Conservation (phyloP, 768 basidiomycete genomes). For the Rhizopogon roseolus region DNA sequence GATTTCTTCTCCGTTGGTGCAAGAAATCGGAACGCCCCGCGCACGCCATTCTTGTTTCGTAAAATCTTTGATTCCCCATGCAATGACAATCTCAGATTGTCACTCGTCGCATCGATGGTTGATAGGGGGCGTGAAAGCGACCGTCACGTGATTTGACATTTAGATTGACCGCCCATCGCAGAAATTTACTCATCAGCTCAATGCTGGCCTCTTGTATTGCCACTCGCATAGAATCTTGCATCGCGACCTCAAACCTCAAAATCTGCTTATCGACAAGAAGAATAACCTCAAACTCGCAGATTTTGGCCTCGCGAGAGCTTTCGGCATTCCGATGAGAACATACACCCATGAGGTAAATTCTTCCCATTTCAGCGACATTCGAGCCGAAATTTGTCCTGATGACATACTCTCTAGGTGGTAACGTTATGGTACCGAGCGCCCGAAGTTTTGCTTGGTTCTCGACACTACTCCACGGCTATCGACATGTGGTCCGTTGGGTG, state of each 20-base stretch:
- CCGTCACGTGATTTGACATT: constrained; percentile 26
- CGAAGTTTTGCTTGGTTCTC: constrained; percentile 91
- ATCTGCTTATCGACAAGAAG: constrained; percentile 84
- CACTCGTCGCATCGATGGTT: constrained; percentile 15
- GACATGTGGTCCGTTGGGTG: constrained; percentile 99
- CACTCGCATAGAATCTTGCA: constrained; percentile 96
- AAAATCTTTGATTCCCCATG: background rate
- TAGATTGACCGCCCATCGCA: constrained; percentile 25
- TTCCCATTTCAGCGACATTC: background rate
- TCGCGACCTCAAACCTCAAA: constrained; percentile 95
- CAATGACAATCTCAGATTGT: background rate
- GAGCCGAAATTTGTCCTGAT: constrained; percentile 3
- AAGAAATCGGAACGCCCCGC: background rate
- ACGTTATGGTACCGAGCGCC: constrained; percentile 99
- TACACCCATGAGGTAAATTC: constrained; percentile 90
- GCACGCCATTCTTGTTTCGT: background rate
- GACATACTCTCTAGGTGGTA: constrained; percentile 65
- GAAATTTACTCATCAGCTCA: constrained; percentile 96
- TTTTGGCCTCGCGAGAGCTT: constrained; percentile 93
- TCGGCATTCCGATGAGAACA: constrained; percentile 98
- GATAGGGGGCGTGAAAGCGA: constrained; percentile 18
- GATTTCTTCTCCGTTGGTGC: background rate
- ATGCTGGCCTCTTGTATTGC: constrained; percentile 88
- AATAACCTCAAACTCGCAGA: constrained; percentile 95
- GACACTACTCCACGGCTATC: constrained; percentile 95